Conservation (phyloP, 495 filamentous ascomycete genomes). For the Talaromyces thailandensis region DNA sequence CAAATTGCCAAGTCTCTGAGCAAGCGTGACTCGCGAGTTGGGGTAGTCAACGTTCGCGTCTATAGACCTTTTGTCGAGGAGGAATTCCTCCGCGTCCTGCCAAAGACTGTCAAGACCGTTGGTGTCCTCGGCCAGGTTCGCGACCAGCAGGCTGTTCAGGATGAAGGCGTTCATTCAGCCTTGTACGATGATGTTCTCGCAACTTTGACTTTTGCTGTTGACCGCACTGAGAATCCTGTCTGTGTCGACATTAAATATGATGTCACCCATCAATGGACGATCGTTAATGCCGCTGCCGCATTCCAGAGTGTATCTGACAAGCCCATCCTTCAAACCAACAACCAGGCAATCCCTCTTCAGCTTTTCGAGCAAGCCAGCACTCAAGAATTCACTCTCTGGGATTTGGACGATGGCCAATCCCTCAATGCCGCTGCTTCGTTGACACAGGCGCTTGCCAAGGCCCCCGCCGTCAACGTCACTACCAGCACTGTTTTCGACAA, state of each 20-base stretch:
- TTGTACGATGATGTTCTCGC: slow-evolving; percentile 85
- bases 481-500: slow-evolving; percentile 74
- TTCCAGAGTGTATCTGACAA: slow-evolving; percentile 53
- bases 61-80: slow-evolving; percentile 94
- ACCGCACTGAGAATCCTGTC: slow-evolving; percentile 46
- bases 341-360: slow-evolving; percentile 27
- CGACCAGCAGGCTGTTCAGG: slow-evolving; percentile 46
- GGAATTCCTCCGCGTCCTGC: slow-evolving; percentile 75
- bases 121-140: slow-evolving; percentile 58
- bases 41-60: slow-evolving; percentile 82
- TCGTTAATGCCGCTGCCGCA: slow-evolving; percentile 61
- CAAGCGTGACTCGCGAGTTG: slow-evolving; percentile 63
- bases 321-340: slow-evolving; percentile 40
- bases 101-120: slow-evolving; percentile 62
- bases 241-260: slow-evolving; percentile 85
- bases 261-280: slow-evolving; percentile 69
- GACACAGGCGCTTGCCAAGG: slow-evolving; percentile 62
- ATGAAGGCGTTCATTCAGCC: slow-evolving; percentile 65
- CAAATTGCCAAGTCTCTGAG: slow-evolving; percentile 71
- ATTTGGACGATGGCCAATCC: slow-evolving; percentile 66
- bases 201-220: slow-evolving; percentile 67
- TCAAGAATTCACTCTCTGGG: slow-evolving; percentile 91
- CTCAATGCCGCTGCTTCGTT: slow-evolving; percentile 55
- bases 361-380: slow-evolving; percentile 40
- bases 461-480: slow-evolving; percentile 69